phyloP scores from a whole-genome alignment of 257 asterid species.

The Eucommia ulmoides region DNA sequence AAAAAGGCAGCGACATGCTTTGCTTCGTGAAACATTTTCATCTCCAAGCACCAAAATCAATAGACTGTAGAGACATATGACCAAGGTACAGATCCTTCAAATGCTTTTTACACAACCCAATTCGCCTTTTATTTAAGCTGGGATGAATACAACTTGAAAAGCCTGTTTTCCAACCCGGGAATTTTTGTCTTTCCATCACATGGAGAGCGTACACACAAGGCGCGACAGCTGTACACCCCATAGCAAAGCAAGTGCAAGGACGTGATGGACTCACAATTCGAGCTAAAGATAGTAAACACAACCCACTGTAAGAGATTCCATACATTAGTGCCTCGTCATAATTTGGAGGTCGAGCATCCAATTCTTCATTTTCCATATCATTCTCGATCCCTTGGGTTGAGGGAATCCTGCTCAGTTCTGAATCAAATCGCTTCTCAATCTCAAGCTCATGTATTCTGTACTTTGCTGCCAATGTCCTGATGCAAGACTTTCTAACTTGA shows the following conservation, averaged over 20 bases:
- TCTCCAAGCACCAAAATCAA: slow-evolving; percentile 54
- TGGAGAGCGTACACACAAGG: slow-evolving; percentile 60
- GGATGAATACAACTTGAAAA: slow-evolving; percentile 72
- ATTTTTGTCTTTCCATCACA: slow-evolving; percentile 85
- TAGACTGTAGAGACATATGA: slow-evolving; percentile 37
- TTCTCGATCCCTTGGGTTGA: slow-evolving; percentile 50
- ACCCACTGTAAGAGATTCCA: slow-evolving; percentile 54
- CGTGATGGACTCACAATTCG: slow-evolving; percentile 57
- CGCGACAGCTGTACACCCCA: slow-evolving; percentile 51
- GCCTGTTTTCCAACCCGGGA: slow-evolving; percentile 94
- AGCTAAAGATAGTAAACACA: slow-evolving; percentile 56
- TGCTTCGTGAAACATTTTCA: no score
- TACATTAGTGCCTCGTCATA: slow-evolving; percentile 37
- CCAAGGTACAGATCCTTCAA: slow-evolving; percentile 65
- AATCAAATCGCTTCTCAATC: slow-evolving; percentile 63
- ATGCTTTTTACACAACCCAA: slow-evolving; percentile 75
- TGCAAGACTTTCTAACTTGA: slow-evolving; percentile 70
- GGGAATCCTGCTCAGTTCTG: slow-evolving; percentile 53
- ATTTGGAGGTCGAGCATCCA: slow-evolving; percentile 14
- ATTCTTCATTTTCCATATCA: slow-evolving; percentile 30
- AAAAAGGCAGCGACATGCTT: no score
- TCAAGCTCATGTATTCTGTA: slow-evolving; percentile 59
- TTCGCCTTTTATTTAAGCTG: slow-evolving; percentile 52
- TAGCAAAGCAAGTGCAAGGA: slow-evolving; percentile 68
- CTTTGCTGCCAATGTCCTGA: slow-evolving; percentile 66